These are phyloP conservation scores for Rosa lucieae DNA, from an alignment of 306 rosid genomes.

Conservation along the genomic window DNA sequence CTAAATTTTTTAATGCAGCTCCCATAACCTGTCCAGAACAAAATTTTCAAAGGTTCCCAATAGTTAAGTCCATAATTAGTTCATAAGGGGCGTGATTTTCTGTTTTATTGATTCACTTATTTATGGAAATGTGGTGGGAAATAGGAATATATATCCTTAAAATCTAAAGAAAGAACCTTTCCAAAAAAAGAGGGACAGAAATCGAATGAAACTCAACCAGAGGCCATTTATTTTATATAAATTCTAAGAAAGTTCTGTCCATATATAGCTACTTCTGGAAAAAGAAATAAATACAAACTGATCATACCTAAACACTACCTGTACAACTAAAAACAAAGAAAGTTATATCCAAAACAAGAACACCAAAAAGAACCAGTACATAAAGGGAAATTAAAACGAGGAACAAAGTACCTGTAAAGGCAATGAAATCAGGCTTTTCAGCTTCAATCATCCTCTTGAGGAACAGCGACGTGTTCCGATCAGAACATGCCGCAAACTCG, in stretches of 20 bases:
- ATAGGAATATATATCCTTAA: background rate
- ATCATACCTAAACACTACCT: background rate
- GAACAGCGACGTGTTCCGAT: slow-evolving; percentile 77
- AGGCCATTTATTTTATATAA: background rate
- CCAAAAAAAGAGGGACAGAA: no score
- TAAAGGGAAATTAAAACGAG: no score
- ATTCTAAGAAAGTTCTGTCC: background rate
- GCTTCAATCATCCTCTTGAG: slow-evolving; percentile 52
- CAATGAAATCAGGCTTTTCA: slow-evolving; percentile 80
- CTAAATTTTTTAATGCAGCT: background rate
- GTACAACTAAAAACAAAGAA: background rate
- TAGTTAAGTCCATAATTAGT: background rate
- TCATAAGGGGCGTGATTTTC: background rate
- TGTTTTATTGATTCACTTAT: background rate
- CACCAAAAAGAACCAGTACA: background rate
- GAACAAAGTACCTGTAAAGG: slow-evolving; percentile 68
- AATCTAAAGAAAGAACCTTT: background rate
- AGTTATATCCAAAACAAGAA: background rate
- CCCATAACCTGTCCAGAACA: background rate
- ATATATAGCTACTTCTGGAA: background rate
- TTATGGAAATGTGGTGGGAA: background rate
- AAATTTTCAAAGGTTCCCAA: background rate
- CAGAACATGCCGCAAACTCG: slow-evolving; percentile 66
- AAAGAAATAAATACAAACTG: background rate
- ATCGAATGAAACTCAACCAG: background rate